Base-by-base conservation (phyloP, 768 basidiomycete species). In the Thelephora aurantiotincta region DNA sequence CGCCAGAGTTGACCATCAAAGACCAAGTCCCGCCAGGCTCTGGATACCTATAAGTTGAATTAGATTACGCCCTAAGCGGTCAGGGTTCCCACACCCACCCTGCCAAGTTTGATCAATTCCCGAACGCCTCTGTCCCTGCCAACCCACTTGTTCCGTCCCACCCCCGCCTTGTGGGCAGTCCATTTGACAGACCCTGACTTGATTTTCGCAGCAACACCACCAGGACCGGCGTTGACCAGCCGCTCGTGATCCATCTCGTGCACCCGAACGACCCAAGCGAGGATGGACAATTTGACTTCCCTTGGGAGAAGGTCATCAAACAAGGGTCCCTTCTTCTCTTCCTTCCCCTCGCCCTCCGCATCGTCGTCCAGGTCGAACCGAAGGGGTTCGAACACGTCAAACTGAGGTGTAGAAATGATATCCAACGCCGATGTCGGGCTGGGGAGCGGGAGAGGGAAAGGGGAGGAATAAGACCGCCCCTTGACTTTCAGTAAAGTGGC, bases 1-100 rank as follows among this genome's bases (percentile, higher is more conserved):
- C 64, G 56, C 91, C 91, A 93, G n/a, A 93, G 70, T 56, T 90
- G 85, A 12, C 90, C 90, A 59, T 94, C 91, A 54, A 81, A 78
- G 20, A 80, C 77, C 35, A 92, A 73, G 2, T 65, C 59, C 46
- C 74, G 78, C 89, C 90, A 94, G 9, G 68, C 57, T 58, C 75
- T 82, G 23, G 82, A 91, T 11, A 89, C 82, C 85, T 90, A 47
- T 38, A 44, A n/a, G 55, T 38, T 52, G 55, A 34, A 44, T 47
- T 30, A 48, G 20, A 38, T 50, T 35, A n/a, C n/a, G n/a, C n/a
- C n/a, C n/a, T n/a, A n/a, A n/a, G n/a, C n/a, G n/a, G n/a, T n/a
- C n/a, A n/a, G n/a, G n/a, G n/a, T n/a, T n/a, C 20, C 42, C 53
- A 50, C 51, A 68, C 78, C 64, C 63, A 93, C 90, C 69, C 85